phyloP scores from a whole-genome alignment of 345 rosid genomes.

The Streptanthus diversifolius region DNA sequence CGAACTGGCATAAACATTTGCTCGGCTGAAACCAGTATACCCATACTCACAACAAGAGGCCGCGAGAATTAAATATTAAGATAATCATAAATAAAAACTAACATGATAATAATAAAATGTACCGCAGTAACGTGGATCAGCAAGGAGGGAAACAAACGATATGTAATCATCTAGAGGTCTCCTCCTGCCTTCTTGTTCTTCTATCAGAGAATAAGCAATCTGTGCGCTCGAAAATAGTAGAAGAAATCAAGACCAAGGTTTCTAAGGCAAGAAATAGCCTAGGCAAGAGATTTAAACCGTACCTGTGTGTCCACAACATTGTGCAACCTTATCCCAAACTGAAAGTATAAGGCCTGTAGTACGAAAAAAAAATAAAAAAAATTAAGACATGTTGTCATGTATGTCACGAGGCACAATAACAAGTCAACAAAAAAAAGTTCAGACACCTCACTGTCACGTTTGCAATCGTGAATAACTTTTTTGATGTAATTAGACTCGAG shows the following conservation, averaged over 20 bases:
- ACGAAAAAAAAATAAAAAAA: slow-evolving; percentile 20
- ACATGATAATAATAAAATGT: slow-evolving; percentile 44
- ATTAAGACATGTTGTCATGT: not conserved
- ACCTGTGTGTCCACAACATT: slow-evolving; percentile 95
- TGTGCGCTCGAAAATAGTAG: slow-evolving; percentile 22
- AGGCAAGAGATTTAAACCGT: slow-evolving; percentile 10
- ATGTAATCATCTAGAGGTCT: slow-evolving; percentile 67
- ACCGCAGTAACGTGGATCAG: slow-evolving; percentile 97
- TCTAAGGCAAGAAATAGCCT: not conserved
- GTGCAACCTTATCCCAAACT: slow-evolving; percentile 81
- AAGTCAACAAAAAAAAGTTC: slow-evolving; percentile 28
- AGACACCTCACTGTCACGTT: slow-evolving; percentile 96
- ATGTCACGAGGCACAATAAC: slow-evolving; percentile 10
- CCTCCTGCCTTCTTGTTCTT: slow-evolving; percentile 83
- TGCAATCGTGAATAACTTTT: slow-evolving; percentile 98
- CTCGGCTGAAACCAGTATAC: slow-evolving; percentile 19
- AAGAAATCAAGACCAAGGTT: not conserved
- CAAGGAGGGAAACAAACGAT: slow-evolving; percentile 93
- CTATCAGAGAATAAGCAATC: slow-evolving; percentile 86
- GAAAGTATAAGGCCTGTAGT: slow-evolving; percentile 80
- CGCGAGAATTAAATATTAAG: slow-evolving; percentile 1
- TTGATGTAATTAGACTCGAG: slow-evolving; percentile 83
- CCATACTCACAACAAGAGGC: slow-evolving; percentile 18
- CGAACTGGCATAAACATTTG: slow-evolving; percentile 25
- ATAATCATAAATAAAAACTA: slow-evolving; percentile 6